Conservation (phyloP, 1,284 basidiomycete genomes). For the Sphaerobolus stellatus region DNA sequence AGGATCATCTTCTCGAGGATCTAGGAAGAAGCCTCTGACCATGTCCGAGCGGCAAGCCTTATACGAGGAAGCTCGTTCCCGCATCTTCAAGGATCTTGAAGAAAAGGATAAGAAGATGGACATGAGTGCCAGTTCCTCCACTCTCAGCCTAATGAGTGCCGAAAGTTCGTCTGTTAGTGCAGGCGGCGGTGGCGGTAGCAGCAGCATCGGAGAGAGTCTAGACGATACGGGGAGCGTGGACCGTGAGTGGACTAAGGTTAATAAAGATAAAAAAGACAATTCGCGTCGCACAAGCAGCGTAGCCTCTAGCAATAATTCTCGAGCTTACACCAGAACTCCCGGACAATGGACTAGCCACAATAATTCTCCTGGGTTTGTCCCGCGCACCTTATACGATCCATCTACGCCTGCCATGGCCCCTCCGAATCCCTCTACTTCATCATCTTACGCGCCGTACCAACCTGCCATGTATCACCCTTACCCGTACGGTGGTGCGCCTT, state of each 20-base stretch:
- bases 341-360: constrained; percentile 52
- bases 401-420: constrained; percentile 37
- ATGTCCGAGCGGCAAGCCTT: constrained; percentile 80
- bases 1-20: constrained; percentile 65
- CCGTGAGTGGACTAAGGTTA: constrained; percentile 74
- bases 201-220: constrained; percentile 53
- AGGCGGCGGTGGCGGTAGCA: constrained; percentile 53
- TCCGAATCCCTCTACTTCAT: constrained; percentile 51
- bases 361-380: constrained; percentile 64
- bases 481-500: constrained; percentile 27
- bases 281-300: constrained; percentile 6
- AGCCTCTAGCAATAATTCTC: constrained; percentile 7
- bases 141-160: constrained; percentile 58
- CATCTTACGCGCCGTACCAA: constrained; percentile 33
- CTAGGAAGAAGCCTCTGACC: constrained; percentile 66
- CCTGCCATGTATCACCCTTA: constrained; percentile 31
- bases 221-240: constrained; percentile 66
- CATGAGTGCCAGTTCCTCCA: constrained; percentile 72
- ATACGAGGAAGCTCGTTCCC: constrained; percentile 76
- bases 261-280: constrained; percentile 46
- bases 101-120: constrained; percentile 75
- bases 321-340: too few species aligned
- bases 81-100: constrained; percentile 79
- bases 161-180: constrained; percentile 56
- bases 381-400: constrained; percentile 68